Evolutionary conservation across 2,329 filamentous ascomycete genomes (phyloP).

Genomic region (Dryadomyces quercus-mongolicae): DNA sequence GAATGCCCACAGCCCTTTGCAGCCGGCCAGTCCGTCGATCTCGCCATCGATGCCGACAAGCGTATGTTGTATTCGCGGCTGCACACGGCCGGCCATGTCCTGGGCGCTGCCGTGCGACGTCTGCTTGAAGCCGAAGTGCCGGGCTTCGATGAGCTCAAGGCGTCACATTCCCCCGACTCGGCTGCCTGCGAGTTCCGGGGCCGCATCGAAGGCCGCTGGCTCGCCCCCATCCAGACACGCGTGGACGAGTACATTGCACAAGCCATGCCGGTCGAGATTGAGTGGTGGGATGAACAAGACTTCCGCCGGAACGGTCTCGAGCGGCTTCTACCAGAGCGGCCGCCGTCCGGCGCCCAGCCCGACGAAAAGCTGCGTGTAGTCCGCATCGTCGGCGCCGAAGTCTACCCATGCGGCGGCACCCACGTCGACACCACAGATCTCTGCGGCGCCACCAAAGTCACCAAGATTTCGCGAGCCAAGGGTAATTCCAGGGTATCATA

Average conservation of each 20-base stretch:
- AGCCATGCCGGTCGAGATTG: constrained; percentile 47
- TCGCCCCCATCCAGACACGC: constrained; percentile 47
- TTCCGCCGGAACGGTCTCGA: constrained; percentile 42
- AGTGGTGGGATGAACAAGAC: constrained; percentile 56
- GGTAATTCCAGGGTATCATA: constrained; percentile 50
- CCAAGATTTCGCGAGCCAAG: constrained; percentile 54
- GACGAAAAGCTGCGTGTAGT: constrained; percentile 52
- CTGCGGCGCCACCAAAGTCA: constrained; percentile 50
- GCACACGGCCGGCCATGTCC: constrained; percentile 63
- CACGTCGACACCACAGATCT: constrained; percentile 51
- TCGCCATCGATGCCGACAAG: constrained; percentile 47
- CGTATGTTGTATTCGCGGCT: constrained; percentile 53
- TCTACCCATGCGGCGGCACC: constrained; percentile 65
- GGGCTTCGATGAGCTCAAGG: constrained; percentile 55
- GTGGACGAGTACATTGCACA: constrained; percentile 45
- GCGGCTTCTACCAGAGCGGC: constrained; percentile 40
- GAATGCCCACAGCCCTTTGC: constrained; percentile 19
- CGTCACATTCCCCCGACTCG: constrained; percentile 56
- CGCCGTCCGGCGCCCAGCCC: constrained; percentile 21
- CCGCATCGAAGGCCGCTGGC: constrained; percentile 50
- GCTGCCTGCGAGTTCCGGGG: constrained; percentile 59
- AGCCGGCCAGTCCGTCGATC: constrained; percentile 33
- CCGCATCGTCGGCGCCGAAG: constrained; percentile 53
- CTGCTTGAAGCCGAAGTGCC: constrained; percentile 39
- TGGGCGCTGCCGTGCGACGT: constrained; percentile 53